phyloP scores from a whole-genome alignment of 2,329 filamentous ascomycete species.

The Beauveria australis region DNA sequence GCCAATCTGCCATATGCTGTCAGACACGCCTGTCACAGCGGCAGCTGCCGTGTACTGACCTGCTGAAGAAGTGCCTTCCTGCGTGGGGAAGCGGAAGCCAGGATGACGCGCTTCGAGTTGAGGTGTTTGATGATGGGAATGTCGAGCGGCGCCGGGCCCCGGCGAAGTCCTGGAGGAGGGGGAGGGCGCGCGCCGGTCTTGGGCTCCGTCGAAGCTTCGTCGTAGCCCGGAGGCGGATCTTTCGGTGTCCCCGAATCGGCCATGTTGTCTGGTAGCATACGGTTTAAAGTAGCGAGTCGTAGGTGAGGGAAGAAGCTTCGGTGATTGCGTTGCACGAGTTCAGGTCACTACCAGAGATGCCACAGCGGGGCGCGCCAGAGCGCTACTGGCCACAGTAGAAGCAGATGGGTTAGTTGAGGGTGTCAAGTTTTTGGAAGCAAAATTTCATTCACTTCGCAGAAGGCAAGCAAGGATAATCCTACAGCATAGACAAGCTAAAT shows the following conservation, averaged over 20 bases:
- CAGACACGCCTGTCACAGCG: neutral
- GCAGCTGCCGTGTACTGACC: conserved; percentile 30
- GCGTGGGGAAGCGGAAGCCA: conserved; percentile 83
- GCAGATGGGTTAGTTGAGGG: neutral
- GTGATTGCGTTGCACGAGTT: neutral
- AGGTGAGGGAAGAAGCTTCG: conserved; percentile 1
- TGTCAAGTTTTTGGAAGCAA: neutral
- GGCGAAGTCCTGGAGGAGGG: conserved; percentile 25
- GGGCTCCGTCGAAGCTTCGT: conserved; percentile 32
- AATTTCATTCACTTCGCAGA: too few species aligned
- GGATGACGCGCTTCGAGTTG: conserved; percentile 71
- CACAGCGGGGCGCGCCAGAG: neutral
- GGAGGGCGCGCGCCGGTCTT: conserved; percentile 18
- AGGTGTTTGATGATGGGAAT: conserved; percentile 73
- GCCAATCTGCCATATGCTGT: conserved; percentile 50
- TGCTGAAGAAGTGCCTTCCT: conserved; percentile 72
- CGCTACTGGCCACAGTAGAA: neutral
- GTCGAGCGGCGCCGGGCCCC: conserved; percentile 58
- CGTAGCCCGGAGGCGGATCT: conserved; percentile 37
- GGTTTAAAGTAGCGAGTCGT: neutral
- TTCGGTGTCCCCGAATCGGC: conserved; percentile 20
- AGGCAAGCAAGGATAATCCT: neutral
- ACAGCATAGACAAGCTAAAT: neutral
- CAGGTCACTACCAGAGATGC: neutral
- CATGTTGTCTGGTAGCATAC: conserved; percentile 23